Evolutionary conservation across 768 basidiomycete species (phyloP).

Genomic region (Suillus placidus): DNA sequence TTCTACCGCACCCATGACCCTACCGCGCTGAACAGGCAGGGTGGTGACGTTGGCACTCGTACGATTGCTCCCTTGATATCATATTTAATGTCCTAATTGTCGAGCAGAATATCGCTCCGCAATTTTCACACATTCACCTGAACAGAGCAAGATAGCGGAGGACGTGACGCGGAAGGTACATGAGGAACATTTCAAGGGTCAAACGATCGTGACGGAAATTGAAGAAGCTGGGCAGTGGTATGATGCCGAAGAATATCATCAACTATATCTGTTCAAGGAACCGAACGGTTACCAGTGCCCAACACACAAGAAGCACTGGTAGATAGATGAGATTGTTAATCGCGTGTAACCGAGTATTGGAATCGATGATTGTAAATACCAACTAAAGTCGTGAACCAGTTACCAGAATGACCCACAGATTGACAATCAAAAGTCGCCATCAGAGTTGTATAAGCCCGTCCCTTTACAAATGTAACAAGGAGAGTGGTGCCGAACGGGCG

Average conservation of each 20-base stretch:
- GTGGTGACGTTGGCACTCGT: conserved; percentile 79
- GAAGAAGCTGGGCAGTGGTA: conserved; percentile 74
- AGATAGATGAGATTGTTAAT: conserved; percentile 7
- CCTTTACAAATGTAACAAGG: conserved; percentile 61
- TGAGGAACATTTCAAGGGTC: conserved; percentile 74
- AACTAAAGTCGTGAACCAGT: background rate
- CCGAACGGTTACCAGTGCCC: conserved; percentile 91
- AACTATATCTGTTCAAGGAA: conserved; percentile 78
- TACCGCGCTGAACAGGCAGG: conserved; percentile 80
- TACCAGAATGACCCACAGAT: background rate
- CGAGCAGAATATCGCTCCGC: conserved; percentile 86
- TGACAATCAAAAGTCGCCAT: conserved; percentile 43
- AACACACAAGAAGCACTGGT: conserved; percentile 87
- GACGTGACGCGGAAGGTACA: conserved; percentile 84
- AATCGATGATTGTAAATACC: background rate
- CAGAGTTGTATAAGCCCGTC: conserved; percentile 57
- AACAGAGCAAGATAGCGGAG: conserved; percentile 72
- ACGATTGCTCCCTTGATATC: conserved; percentile 24
- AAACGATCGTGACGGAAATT: conserved; percentile 82
- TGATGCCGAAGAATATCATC: conserved; percentile 82
- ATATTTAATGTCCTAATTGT: conserved; percentile 2
- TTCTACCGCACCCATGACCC: conserved; percentile 96
- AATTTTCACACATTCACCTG: conserved; percentile 78
- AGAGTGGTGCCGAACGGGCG: conserved; percentile 63
- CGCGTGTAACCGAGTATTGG: background rate